Evolutionary conservation across 306 rosid genomes (phyloP).

Genomic region (Rosa multiflora): DNA sequence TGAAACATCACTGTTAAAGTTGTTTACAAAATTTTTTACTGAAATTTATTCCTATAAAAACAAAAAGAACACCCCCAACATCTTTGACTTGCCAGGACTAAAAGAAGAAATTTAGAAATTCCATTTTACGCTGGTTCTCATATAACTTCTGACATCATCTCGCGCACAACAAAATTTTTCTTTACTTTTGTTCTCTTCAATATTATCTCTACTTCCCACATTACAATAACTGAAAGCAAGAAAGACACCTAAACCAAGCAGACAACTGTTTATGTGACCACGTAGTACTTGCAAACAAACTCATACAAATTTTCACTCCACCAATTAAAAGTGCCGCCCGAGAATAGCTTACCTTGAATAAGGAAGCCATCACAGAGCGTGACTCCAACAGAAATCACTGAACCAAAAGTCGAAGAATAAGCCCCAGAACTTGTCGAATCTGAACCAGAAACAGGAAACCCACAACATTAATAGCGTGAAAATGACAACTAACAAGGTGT

Average conservation of each 20-base stretch:
- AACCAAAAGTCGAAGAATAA: neutral
- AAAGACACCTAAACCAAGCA: neutral
- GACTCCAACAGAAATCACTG: neutral
- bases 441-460: conserved; percentile 17
- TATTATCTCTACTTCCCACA: neutral
- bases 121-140: neutral
- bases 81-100: neutral
- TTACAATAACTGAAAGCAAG: neutral
- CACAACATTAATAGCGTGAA: neutral
- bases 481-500: neutral
- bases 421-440: conserved; percentile 17
- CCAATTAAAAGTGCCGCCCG: neutral
- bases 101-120: neutral
- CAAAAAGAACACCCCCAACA: neutral
- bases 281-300: neutral
- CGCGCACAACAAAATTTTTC: neutral
- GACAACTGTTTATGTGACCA: neutral
- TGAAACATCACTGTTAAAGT: neutral
- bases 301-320: neutral
- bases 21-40: neutral
- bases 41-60: neutral
- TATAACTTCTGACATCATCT: neutral
- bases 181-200: neutral
- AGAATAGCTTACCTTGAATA: conserved; percentile 46
- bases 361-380: conserved; percentile 41